Base-by-base conservation (phyloP, 805 yeast species). In the Yamadazyma phyllophila region DNA sequence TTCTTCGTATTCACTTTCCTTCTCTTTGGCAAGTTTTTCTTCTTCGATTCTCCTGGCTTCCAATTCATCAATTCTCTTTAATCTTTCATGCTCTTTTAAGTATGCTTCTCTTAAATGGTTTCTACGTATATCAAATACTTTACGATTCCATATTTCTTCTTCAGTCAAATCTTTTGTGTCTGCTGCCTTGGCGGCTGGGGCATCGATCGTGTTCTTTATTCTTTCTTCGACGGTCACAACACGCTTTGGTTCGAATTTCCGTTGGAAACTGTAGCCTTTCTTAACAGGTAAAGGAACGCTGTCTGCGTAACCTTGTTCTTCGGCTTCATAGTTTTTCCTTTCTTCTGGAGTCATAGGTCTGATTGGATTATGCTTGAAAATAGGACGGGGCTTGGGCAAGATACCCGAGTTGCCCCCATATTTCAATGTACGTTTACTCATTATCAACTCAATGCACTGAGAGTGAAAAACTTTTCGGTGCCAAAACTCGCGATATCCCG, bases 401-500 rank as follows among this genome's bases (percentile, higher is more conserved):
- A 88, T 73, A 61, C 97, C 97, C 40, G 92, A 83, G 65, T 85
- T 85, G 12, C 81, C 81, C 26, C 82, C 81, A 58, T 66, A 71
- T 55, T 71, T 77, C 39, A 77, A 57, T 20, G 72, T 69, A 43
- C 80, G 73, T 53, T 76, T 78, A 43, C 81, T 76, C 77, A 78
- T 76, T 9, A 7, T 41, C 12, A 17, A 17, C 26, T 13, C n/a
- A 29, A 24, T 12, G 12, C 7, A 20, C 14, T 13, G 20, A 15
- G 26, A 12, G 10, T 45, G 45, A 41, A 45, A 44, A 45, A 41
- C 39, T 42, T 36, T 45, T 45, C 41, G 13, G 9, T 13, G 17
- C 27, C 14, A 14, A 9, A 10, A 12, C 17, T 36, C 39, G 43
- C 36, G 43, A 14, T 20, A 12, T 6, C 4, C 20, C 15, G 36